Base-by-base conservation (phyloP, 1,139 yeast species). In the Suhomyces wounanorum region DNA sequence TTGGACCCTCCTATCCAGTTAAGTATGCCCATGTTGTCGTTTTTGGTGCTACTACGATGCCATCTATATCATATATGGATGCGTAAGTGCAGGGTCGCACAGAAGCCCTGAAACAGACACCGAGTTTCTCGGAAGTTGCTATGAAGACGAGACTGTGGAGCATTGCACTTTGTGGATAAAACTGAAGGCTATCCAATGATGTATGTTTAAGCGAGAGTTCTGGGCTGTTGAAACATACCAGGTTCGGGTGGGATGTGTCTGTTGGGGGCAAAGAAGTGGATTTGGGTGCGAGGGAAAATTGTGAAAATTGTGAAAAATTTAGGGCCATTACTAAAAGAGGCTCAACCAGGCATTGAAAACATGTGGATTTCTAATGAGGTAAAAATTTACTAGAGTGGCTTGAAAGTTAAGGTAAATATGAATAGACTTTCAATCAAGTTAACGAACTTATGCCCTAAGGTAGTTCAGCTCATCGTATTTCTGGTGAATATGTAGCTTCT, bases 21-120 rank as follows among this genome's bases (percentile, higher is more conserved):
- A 4, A 51, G 30, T 10, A 49, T 9, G 9, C 52, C 52, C 54
- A 51, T 49, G 44, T 25, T 40, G 47, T 23, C 16, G 44, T 10
- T 16, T 21, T 14, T 25, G 26, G 43, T n/a, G 13, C 11, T n/a
- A n/a, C n/a, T 8, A 21, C 4, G 31, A 10, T 28, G 13, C 31
- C 10, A 11, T 28, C 31, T 10, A 28, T 9, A 28, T 28, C 3
- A 3, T 11, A 8, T 28, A 9, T 28, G 10, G 31, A 14, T 30
- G 33, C 33, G 33, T 30, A 13, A 10, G 14, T 30, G 33, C 33
- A 30, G 33, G 33, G 11, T 13, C 30, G 31, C 31, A 28, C 10
- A 28, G 31, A 28, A 10, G 31, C 31, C 31, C 31, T 8, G 31
- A 28, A 28, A 4, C 31, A 28, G 31, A 9, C 31, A 28, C 13